A percentile compares a stretch with the other conserved stretches of the same genome.
phyloP scores from a whole-genome alignment of 2,329 filamentous ascomycete species.

The Colletotrichum sp. region DNA sequence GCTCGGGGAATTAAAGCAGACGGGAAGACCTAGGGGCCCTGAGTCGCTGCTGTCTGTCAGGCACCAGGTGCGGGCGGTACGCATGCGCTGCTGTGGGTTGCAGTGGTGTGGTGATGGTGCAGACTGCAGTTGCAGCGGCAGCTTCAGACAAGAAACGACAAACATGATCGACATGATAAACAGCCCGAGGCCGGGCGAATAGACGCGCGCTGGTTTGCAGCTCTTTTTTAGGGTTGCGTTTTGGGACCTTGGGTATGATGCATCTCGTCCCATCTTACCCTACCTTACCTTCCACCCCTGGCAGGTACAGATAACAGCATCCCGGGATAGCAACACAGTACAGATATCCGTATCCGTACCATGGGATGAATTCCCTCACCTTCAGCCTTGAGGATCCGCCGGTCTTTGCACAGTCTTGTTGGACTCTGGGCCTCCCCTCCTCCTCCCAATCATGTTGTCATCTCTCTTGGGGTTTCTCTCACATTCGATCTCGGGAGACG shows the following conservation, averaged over 20 bases:
- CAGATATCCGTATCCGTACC: neutral
- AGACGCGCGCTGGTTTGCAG: neutral
- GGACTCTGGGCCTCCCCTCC: neutral
- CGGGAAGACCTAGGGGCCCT: too few species aligned
- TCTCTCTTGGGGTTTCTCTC: neutral
- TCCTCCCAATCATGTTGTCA: neutral
- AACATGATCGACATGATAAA: neutral
- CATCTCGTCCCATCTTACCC: neutral
- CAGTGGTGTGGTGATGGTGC: neutral
- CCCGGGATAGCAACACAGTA: neutral
- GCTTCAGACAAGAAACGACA: neutral
- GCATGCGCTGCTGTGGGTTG: neutral
- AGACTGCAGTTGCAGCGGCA: neutral
- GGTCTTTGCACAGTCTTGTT: neutral
- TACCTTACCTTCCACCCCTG: neutral
- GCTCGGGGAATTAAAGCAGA: neutral
- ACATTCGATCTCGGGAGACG: neutral
- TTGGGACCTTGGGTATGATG: neutral
- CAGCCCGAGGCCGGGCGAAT: neutral
- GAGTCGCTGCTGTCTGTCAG: neutral
- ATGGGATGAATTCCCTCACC: neutral
- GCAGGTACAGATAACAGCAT: neutral
- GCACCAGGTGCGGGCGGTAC: neutral
- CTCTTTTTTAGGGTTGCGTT: neutral
- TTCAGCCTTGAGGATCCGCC: neutral